These are phyloP conservation scores for Thielaviopsis punctulata DNA, from an alignment of 2,329 filamentous ascomycete genomes.

Conservation along the genomic window DNA sequence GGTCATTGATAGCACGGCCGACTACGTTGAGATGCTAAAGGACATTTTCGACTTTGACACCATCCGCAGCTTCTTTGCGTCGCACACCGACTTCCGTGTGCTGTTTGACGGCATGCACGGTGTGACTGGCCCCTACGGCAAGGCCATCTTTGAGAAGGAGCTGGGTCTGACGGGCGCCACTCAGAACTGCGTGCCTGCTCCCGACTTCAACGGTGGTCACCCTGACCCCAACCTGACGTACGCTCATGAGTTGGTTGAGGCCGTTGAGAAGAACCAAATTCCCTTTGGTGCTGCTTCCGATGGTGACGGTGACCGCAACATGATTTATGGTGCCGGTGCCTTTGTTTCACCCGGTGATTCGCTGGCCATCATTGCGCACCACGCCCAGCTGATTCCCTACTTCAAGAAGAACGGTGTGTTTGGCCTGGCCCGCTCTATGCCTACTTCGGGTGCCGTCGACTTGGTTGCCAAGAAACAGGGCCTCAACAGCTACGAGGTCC, in stretches of 20 bases:
- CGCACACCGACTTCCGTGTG: slow-evolving; percentile 85
- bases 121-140: slow-evolving; percentile 89
- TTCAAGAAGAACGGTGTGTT: slow-evolving; percentile 96
- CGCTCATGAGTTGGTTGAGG: slow-evolving; percentile 83
- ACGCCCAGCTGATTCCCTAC: slow-evolving; percentile 91
- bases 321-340: slow-evolving; percentile 95
- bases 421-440: slow-evolving; percentile 92
- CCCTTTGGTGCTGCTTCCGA: slow-evolving; percentile 95
- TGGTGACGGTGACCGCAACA: slow-evolving; percentile 96
- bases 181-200: slow-evolving; percentile 82
- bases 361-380: slow-evolving; percentile 92
- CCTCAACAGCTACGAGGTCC: slow-evolving; percentile 85
- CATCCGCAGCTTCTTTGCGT: slow-evolving; percentile 82
- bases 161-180: slow-evolving; percentile 62
- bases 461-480: slow-evolving; percentile 90
- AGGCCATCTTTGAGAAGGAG: slow-evolving; percentile 88
- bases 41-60: slow-evolving; percentile 96
- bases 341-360: slow-evolving; percentile 97
- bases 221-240: slow-evolving; percentile 97
- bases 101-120: slow-evolving; percentile 89
- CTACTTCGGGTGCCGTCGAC: slow-evolving; percentile 87
- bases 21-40: slow-evolving; percentile 92
- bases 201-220: slow-evolving; percentile 94
- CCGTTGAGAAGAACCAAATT: slow-evolving; percentile 76
- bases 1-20: slow-evolving; percentile 79